Base-by-base conservation (phyloP, 345 rosid species). In the Ceriops zippeliana region DNA sequence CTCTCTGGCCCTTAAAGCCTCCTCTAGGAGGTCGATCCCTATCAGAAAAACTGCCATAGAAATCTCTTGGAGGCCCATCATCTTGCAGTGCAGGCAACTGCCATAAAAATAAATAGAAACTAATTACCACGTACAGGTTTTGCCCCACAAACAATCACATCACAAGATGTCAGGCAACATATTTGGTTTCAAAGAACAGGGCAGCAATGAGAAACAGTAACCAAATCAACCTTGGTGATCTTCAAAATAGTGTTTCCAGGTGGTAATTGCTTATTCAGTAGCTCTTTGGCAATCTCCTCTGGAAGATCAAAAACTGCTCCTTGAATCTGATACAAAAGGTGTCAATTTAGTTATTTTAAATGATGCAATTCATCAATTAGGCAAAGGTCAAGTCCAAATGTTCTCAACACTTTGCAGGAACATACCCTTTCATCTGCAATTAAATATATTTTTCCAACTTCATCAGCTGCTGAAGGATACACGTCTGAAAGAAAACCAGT, bases 251-350 rank as follows among this genome's bases (percentile, higher is more conserved):
- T 83, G 79, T 89, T 91, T 72, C 98, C 98, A 24, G 89, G 90
- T 56, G 97, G 98, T 42, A 81, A 46, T 83, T 87, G 82, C 83
- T 73, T 86, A 70, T 77, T 83, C 67, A 93, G 82, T 67, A 93
- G 81, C 78, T 79, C 90, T 81, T 86, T 91, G 1, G 93, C 97
- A 52, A 91, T 86, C 66, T 93, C 98, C 82, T 91, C 97, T 0
- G 98, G 96, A 58, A 93, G 85, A 84, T 93, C 98, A 75, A 91
- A 93, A 70, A 93, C 92, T 24, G 98, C 97, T 69, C 97, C 98
- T 84, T 89, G 98, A 69, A 91, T 78, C 98, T 93, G 87, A 75
- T 30, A 74, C 66, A 49, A 72, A 71, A 65, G 63, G 72, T 62
- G 73, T 65, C 49, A 68, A 22, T 27, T 67, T 61, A 52, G 10